Conservation (phyloP, 768 basidiomycete genomes). For the Leccinum subgranulosum region DNA sequence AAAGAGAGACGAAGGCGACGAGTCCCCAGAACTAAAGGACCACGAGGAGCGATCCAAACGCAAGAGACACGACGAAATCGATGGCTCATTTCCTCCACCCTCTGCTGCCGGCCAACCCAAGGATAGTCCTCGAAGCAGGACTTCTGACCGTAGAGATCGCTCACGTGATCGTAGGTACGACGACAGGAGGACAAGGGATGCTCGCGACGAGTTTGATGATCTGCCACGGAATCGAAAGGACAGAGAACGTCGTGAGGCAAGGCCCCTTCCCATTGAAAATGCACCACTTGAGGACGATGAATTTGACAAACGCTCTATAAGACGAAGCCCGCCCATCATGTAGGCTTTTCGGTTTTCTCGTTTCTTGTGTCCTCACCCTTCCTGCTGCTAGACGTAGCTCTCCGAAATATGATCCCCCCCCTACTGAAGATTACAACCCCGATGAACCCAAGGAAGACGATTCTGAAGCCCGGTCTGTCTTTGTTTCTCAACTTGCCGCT, state of each 20-base stretch:
- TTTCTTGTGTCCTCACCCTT: slow-evolving; percentile 1
- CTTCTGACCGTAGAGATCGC: slow-evolving; percentile 43
- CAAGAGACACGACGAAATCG: slow-evolving; percentile 55
- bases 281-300: slow-evolving; percentile 34
- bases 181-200: slow-evolving; percentile 41
- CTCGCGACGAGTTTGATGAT: slow-evolving; percentile 64
- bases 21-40: slow-evolving; percentile 41
- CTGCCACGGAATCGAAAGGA: slow-evolving; percentile 42
- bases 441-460: slow-evolving; percentile 95
- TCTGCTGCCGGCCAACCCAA: slow-evolving; percentile 34
- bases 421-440: slow-evolving; percentile 67
- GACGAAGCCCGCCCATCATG: slow-evolving; percentile 41
- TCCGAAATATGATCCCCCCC: slow-evolving; percentile 61
- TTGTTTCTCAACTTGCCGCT: slow-evolving; percentile 97
- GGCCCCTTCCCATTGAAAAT: slow-evolving; percentile 41
- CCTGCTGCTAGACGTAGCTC: slow-evolving; percentile 55
- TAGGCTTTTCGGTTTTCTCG: slow-evolving; percentile 27
- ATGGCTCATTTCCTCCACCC: slow-evolving; percentile 42
- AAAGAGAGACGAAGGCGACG: slow-evolving; percentile 66
- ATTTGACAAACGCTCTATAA: slow-evolving; percentile 34
- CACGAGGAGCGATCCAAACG: slow-evolving; percentile 61
- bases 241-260: slow-evolving; percentile 41
- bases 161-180: slow-evolving; percentile 58
- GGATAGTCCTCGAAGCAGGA: slow-evolving; percentile 49
- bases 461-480: slow-evolving; percentile 96